phyloP scores from a whole-genome alignment of 2,329 filamentous ascomycete species.

The Aspergillus pseudoglaucus region DNA sequence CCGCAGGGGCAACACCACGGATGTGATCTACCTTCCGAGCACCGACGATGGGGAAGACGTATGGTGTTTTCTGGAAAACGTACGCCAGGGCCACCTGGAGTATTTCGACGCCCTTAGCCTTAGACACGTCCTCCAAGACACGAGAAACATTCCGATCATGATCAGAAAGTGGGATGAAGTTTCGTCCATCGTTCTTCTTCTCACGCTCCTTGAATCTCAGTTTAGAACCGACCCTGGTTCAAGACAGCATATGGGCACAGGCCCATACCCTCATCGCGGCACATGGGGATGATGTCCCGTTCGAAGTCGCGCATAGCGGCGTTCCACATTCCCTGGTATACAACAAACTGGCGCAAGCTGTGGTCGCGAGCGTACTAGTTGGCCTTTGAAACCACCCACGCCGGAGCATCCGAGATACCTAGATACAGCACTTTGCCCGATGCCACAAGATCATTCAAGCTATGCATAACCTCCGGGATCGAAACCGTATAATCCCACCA shows the following conservation, averaged over 20 bases:
- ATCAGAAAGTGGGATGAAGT: conserved; percentile 6
- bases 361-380: conserved; percentile 59
- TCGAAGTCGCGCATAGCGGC: conserved; percentile 59
- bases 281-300: conserved; percentile 64
- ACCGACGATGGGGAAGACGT: conserved; percentile 51
- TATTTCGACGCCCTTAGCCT: conserved; percentile 2
- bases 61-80: conserved; percentile 46
- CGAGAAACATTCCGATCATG: conserved; percentile 12
- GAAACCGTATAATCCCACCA: conserved; percentile 60
- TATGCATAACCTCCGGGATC: conserved; percentile 63
- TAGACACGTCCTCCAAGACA: conserved; percentile 14
- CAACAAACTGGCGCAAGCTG: conserved; percentile 61
- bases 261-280: conserved; percentile 53
- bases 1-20: conserved; percentile 50
- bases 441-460: conserved; percentile 54
- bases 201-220: conserved; percentile 23
- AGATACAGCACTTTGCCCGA: conserved; percentile 62
- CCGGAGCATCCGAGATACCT: conserved; percentile 62
- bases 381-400: conserved; percentile 52
- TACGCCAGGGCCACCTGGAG: conserved; percentile 40
- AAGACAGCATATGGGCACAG: background rate
- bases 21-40: conserved; percentile 49
- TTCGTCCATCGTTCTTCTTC: conserved; percentile 15
- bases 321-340: conserved; percentile 63
- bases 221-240: conserved; percentile 34